Evolutionary conservation across 2,329 filamentous ascomycete species (phyloP).

Genomic region (Beauveria sp.): DNA sequence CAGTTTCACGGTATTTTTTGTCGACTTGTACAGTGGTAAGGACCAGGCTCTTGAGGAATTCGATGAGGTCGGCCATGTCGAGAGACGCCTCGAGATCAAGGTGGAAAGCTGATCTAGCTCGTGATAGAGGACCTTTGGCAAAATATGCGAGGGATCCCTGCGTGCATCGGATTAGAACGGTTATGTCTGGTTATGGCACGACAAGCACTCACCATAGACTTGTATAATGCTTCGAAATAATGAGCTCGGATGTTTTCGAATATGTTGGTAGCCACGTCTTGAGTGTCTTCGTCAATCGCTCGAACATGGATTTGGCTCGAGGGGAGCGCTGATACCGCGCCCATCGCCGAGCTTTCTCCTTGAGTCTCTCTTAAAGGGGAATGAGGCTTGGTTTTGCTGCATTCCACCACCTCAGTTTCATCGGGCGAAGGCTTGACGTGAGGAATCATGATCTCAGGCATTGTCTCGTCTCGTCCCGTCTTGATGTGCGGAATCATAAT

Average conservation of each 20-base stretch:
- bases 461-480: not conserved
- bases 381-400: not conserved
- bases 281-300: constrained; percentile 18
- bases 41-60: constrained; percentile 62
- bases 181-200: constrained; percentile 21
- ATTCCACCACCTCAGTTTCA: not conserved
- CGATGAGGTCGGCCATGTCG: constrained; percentile 55
- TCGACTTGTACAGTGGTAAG: constrained; percentile 61
- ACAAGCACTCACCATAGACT: constrained; percentile 47
- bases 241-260: constrained; percentile 51
- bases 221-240: constrained; percentile 54
- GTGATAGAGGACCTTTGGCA: constrained; percentile 71
- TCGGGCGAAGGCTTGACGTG: not conserved
- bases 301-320: not conserved
- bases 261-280: constrained; percentile 42
- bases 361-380: not conserved
- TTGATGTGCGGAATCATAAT: not conserved
- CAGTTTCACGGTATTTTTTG: constrained; percentile 69
- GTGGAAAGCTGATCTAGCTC: constrained; percentile 64
- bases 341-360: not conserved
- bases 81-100: constrained; percentile 52
- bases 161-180: constrained; percentile 12
- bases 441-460: not conserved
- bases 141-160: constrained; percentile 76
- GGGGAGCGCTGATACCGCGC: not conserved